phyloP scores from a whole-genome alignment of 805 yeast genomes.

The Kodamaea sagamina region DNA sequence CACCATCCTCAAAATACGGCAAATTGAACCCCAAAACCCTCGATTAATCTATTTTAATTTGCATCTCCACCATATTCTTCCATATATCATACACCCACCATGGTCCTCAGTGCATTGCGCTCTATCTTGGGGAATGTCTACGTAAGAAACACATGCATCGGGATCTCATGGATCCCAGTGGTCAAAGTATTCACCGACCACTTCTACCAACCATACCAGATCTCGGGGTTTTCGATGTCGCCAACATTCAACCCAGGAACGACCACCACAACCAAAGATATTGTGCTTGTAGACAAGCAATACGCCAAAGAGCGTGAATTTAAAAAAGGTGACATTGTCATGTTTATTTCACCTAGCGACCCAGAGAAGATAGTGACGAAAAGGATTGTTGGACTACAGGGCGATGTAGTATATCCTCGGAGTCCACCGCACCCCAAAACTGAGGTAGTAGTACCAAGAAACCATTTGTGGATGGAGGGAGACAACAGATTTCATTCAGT shows the following conservation, averaged over 20 bases:
- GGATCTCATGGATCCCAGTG: constrained; percentile 77
- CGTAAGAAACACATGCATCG: constrained; percentile 1
- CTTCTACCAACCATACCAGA: constrained; percentile 68
- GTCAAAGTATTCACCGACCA: constrained; percentile 66
- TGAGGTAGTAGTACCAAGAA: constrained; percentile 64
- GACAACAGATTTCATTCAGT: constrained; percentile 77
- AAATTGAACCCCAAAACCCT: too few relatives aligned
- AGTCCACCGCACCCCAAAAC: constrained; percentile 67
- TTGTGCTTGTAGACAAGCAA: constrained; percentile 71
- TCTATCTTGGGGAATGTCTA: too few relatives aligned
- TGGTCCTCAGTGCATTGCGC: too few relatives aligned
- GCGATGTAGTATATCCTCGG: constrained; percentile 65
- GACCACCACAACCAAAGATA: constrained; percentile 48
- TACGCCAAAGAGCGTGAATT: constrained; percentile 48
- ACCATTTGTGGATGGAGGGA: constrained; percentile 94
- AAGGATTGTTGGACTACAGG: constrained; percentile 73
- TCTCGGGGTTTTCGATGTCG: constrained; percentile 83
- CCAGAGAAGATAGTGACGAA: constrained; percentile 78
- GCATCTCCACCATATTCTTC: too few relatives aligned
- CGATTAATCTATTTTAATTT: too few relatives aligned
- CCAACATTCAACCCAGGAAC: constrained; percentile 81
- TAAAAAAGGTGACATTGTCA: constrained; percentile 67
- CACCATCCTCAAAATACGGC: too few relatives aligned
- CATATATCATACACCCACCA: too few relatives aligned
- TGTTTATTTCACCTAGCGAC: constrained; percentile 78